These are phyloP conservation scores for Limonium bicolor DNA, from an alignment of 148 eudicot genomes.

Conservation along the genomic window DNA sequence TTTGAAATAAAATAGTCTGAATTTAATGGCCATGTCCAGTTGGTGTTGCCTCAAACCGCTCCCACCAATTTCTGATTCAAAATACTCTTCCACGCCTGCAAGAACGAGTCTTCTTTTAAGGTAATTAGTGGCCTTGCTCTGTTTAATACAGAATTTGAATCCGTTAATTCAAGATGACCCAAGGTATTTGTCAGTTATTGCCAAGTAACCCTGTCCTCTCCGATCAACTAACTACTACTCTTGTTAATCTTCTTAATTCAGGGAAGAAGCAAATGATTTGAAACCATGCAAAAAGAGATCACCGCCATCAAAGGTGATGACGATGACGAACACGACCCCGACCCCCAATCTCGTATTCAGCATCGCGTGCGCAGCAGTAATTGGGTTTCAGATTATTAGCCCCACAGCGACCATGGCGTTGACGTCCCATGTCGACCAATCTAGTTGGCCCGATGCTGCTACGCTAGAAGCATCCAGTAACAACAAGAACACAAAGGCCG, in stretches of 20 bases:
- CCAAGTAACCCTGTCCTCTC: background rate
- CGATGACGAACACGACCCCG: constrained; percentile 19
- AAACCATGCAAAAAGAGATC: background rate
- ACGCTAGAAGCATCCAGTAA: background rate
- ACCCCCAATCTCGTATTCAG: constrained; percentile 17
- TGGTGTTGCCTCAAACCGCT: constrained; percentile 26
- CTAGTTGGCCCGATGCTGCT: background rate
- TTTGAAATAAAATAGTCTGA: too few species aligned
- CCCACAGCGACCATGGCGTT: background rate
- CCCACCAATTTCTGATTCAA: constrained; percentile 17
- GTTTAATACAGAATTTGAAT: background rate
- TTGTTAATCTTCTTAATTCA: background rate
- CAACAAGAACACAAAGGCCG: background rate
- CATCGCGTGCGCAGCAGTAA: constrained; percentile 26
- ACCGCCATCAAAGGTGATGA: background rate
- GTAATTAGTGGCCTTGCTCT: constrained; percentile 5
- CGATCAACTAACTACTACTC: background rate
- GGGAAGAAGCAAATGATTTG: background rate
- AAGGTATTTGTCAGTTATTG: background rate
- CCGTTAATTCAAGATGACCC: background rate
- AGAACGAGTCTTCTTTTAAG: constrained; percentile 9
- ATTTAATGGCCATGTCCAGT: constrained; percentile 27
- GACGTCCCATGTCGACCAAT: too few species aligned
- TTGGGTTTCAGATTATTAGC: constrained; percentile 22
- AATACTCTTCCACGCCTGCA: constrained; percentile 12